Conservation (phyloP, 257 asterid species). For the Plantago ovata region DNA sequence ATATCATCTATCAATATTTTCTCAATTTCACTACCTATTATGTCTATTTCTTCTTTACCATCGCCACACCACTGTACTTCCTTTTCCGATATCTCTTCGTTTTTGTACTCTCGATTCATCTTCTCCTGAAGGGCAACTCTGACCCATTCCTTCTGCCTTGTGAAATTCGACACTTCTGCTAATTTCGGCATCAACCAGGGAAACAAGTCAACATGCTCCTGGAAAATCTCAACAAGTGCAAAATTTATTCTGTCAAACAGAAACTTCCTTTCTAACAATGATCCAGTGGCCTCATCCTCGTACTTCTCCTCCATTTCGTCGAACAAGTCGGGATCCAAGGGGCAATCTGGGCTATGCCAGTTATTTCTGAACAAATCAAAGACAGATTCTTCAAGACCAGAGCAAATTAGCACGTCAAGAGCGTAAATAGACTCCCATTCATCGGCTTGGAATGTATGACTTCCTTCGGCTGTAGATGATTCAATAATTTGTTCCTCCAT, state of each 20-base stretch:
- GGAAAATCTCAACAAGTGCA: slow-evolving; percentile 40
- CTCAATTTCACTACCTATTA: slow-evolving; percentile 24
- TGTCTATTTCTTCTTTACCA: slow-evolving; percentile 18
- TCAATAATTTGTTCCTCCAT: slow-evolving; percentile 40
- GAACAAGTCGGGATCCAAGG: slow-evolving; percentile 58
- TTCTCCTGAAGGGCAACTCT: slow-evolving; percentile 39
- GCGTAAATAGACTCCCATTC: slow-evolving; percentile 61
- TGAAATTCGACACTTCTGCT: slow-evolving; percentile 21
- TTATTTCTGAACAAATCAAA: slow-evolving; percentile 30
- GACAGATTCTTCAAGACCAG: slow-evolving; percentile 51
- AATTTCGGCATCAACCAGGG: slow-evolving; percentile 55
- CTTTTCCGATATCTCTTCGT: slow-evolving; percentile 27
- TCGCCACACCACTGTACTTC: slow-evolving; percentile 27
- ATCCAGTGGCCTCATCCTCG: slow-evolving; percentile 25
- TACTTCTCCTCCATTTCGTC: slow-evolving; percentile 60
- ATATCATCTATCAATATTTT: slow-evolving; percentile 27
- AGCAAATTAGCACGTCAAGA: slow-evolving; percentile 43
- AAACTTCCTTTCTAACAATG: slow-evolving; percentile 53
- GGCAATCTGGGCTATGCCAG: slow-evolving; percentile 58
- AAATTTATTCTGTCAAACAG: slow-evolving; percentile 63
- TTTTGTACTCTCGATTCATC: slow-evolving; percentile 29
- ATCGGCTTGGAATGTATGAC: slow-evolving; percentile 22
- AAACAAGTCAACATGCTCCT: slow-evolving; percentile 33
- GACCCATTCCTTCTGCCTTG: slow-evolving; percentile 33
- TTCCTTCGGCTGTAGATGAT: slow-evolving; percentile 32